These are phyloP conservation scores for Solanum paucissectum DNA, from an alignment of 257 asterid genomes.

Conservation along the genomic window DNA sequence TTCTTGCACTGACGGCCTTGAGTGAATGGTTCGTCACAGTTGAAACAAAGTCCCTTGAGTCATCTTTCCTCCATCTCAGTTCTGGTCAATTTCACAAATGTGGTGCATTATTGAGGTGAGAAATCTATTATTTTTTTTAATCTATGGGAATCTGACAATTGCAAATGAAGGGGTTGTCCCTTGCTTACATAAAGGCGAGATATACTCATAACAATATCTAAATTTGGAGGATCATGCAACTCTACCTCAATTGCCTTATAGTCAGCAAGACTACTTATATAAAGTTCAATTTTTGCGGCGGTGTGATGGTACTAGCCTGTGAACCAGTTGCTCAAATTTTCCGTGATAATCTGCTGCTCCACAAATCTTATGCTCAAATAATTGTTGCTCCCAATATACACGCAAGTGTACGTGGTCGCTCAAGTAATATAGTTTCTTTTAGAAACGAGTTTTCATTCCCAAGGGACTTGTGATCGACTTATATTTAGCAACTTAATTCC, in stretches of 20 bases:
- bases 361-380: background rate
- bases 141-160: background rate
- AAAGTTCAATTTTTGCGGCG: background rate
- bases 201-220: background rate
- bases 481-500: no score
- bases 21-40: background rate
- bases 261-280: background rate
- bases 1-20: background rate
- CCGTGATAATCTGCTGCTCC: background rate
- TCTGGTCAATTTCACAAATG: background rate
- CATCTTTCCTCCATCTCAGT: background rate
- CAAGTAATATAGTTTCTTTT: no score
- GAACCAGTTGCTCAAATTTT: background rate
- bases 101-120: background rate
- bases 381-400: no score
- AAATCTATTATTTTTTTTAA: no score
- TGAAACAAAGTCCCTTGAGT: background rate
- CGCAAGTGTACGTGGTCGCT: no score
- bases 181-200: background rate
- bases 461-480: no score
- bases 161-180: background rate
- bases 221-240: background rate
- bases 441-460: no score
- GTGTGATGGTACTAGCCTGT: background rate
- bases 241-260: background rate